Percentiles rank a stretch among this genome's conserved stretches.
Evolutionary conservation across 148 eudicot species (phyloP).

Genomic region (Rhododendron ovatum): DNA sequence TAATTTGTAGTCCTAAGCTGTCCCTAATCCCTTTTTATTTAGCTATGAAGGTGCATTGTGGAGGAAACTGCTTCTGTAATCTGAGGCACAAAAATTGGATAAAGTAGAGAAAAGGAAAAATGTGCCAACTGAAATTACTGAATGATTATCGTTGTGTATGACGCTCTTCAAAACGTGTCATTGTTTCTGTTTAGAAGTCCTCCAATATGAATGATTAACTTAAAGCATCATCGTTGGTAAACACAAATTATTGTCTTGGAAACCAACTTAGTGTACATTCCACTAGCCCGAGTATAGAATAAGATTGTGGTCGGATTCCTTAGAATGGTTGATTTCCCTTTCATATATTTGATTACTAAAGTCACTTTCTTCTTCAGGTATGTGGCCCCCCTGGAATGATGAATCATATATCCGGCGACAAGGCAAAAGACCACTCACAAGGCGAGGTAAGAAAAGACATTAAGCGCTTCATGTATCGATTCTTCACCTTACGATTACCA

Average conservation of each 20-base stretch:
- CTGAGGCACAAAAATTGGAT: neutral
- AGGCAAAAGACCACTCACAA: slow-evolving; percentile 62
- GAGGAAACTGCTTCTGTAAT: neutral
- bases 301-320: neutral
- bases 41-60: neutral
- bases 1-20: neutral
- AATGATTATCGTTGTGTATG: neutral
- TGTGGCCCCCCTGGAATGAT: slow-evolving; percentile 97
- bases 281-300: neutral
- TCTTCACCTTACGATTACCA: neutral
- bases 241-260: neutral
- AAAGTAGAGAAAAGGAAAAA: neutral
- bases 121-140: neutral
- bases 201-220: neutral
- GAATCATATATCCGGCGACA: slow-evolving; percentile 72
- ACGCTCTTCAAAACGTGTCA: neutral
- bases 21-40: neutral
- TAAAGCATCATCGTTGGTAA: neutral
- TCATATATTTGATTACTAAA: neutral
- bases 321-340: neutral
- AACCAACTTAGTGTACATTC: neutral
- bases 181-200: neutral
- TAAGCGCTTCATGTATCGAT: neutral
- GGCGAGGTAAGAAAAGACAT: slow-evolving; percentile 55
- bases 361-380: slow-evolving; percentile 18